Evolutionary conservation across 2,329 filamentous ascomycete genomes (phyloP).

Genomic region (Apiospora rasikravindrae): DNA sequence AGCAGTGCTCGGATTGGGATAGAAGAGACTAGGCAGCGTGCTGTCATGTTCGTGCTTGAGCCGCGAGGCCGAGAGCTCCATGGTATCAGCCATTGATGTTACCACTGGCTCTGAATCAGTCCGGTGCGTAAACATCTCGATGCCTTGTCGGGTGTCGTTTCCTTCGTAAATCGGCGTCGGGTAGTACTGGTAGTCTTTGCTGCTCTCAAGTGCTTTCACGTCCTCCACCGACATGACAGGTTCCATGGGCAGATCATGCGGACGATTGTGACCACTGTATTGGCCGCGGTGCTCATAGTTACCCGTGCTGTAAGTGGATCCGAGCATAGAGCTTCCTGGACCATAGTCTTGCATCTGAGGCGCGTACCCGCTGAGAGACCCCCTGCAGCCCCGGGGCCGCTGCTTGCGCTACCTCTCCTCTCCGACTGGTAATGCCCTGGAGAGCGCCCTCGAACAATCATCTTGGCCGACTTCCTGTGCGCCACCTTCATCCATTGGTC

Average conservation of each 20-base stretch:
- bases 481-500: conserved; percentile 74
- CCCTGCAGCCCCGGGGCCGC: conserved; percentile 49
- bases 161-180: conserved; percentile 56
- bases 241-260: conserved; percentile 57
- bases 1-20: conserved; percentile 33
- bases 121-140: conserved; percentile 56
- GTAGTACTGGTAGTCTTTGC: conserved; percentile 62
- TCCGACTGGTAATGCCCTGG: conserved; percentile 81
- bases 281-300: conserved; percentile 52
- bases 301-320: conserved; percentile 43
- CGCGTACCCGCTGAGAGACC: conserved; percentile 56
- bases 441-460: conserved; percentile 86
- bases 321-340: conserved; percentile 43
- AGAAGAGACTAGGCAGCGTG: conserved; percentile 54
- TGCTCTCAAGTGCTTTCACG: conserved; percentile 35
- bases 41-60: conserved; percentile 57
- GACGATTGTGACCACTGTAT: conserved; percentile 37
- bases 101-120: conserved; percentile 38
- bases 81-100: conserved; percentile 38
- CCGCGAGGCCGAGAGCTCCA: conserved; percentile 43
- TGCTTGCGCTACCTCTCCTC: conserved; percentile 70
- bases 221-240: conserved; percentile 30
- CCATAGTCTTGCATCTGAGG: conserved; percentile 47
- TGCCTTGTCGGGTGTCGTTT: conserved; percentile 48
- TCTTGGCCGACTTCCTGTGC: conserved; percentile 74